These are phyloP conservation scores for Nicotiana benthamiana DNA, from an alignment of 257 asterid genomes.

Conservation along the genomic window DNA sequence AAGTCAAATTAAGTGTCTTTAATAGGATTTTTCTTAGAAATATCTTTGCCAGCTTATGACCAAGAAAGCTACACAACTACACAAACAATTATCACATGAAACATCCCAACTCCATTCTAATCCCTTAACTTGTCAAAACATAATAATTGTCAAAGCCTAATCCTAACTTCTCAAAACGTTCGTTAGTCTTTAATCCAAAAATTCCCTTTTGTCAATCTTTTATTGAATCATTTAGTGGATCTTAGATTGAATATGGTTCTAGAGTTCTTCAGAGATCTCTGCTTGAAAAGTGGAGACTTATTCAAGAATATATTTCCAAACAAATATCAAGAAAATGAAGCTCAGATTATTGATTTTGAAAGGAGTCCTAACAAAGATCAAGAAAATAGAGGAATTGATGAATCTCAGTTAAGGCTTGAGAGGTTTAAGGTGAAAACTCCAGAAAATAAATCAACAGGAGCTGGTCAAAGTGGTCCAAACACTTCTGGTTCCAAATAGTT, in stretches of 20 bases:
- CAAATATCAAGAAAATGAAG: background rate
- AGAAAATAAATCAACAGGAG: background rate
- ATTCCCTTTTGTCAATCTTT: background rate
- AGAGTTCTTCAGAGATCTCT: background rate
- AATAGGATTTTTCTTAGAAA: background rate
- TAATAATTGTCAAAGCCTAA: background rate
- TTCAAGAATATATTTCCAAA: background rate
- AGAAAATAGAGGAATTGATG: slow-evolving; percentile 2
- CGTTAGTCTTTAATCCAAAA: background rate
- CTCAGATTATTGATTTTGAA: background rate
- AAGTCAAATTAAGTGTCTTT: background rate
- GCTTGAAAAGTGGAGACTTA: background rate
- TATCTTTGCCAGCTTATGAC: background rate
- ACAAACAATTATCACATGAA: background rate
- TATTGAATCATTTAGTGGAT: background rate
- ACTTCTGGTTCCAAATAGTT: background rate
- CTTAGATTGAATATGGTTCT: background rate
- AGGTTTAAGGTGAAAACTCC: slow-evolving; percentile 5
- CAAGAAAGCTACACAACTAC: background rate
- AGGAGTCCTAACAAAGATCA: background rate
- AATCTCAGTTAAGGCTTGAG: background rate
- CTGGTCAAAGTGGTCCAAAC: background rate
- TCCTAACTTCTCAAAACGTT: background rate
- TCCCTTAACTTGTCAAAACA: background rate
- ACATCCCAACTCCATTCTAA: background rate